These are phyloP conservation scores for Fraxinus latifolia DNA, from an alignment of 305 asterid species.

Conservation along the genomic window DNA sequence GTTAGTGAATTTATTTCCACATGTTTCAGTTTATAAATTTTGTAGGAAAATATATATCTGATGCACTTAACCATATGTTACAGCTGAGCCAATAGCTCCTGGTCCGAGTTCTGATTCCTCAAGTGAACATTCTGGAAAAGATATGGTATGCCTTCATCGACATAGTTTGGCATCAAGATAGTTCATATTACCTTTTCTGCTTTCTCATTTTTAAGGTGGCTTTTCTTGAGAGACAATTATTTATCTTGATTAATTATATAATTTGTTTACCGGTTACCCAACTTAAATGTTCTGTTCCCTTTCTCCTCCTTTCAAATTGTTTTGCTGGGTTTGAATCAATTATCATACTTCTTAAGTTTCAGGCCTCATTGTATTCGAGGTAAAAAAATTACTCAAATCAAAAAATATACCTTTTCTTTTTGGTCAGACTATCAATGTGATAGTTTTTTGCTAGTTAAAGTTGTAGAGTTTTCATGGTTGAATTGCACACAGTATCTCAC, in stretches of 20 bases:
- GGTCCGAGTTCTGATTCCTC: slow-evolving; percentile 31
- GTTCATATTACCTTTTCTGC: background rate
- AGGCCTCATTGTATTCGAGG: background rate
- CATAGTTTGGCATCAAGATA: background rate
- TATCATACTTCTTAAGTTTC: background rate
- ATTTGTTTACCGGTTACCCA: background rate
- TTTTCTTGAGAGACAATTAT: background rate
- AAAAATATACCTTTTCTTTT: background rate
- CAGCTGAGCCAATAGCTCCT: slow-evolving; percentile 37
- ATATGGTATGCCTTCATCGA: slow-evolving; percentile 25
- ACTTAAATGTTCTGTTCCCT: background rate
- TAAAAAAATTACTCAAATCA: background rate
- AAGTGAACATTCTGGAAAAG: slow-evolving; percentile 22
- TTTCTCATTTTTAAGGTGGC: background rate
- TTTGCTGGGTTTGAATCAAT: background rate
- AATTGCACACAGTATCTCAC: background rate
- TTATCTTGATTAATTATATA: background rate
- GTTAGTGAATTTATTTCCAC: background rate
- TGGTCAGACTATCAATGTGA: background rate
- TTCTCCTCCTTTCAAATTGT: background rate
- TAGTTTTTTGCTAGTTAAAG: background rate
- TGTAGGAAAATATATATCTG: background rate
- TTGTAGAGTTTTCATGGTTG: background rate
- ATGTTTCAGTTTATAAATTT: background rate
- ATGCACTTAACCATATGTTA: slow-evolving; percentile 17